Evolutionary conservation across 371 early-diverging fungal species (phyloP).

Genomic region (Umbelopsis sp.): DNA sequence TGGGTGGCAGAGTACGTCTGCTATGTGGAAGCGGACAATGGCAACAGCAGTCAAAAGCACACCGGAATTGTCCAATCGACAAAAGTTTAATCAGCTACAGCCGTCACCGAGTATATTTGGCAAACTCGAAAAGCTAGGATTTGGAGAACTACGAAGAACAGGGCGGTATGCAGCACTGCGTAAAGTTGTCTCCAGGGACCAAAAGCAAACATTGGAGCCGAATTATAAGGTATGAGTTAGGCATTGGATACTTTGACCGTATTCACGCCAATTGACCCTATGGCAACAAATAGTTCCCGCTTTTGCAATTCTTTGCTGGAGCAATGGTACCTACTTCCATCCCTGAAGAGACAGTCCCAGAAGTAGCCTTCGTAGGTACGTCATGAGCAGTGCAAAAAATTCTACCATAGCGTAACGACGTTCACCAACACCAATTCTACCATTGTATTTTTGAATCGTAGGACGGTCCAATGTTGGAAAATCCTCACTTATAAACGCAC

Average conservation of each 20-base stretch:
- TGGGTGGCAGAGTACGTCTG: background rate
- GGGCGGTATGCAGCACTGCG: conserved; percentile 35
- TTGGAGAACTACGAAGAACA: conserved; percentile 44
- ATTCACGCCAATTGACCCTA: no score
- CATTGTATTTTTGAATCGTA: conserved; percentile 17
- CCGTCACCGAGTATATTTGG: conserved; percentile 45
- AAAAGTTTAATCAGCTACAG: conserved; percentile 47
- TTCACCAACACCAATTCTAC: no score
- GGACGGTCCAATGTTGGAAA: conserved; percentile 85
- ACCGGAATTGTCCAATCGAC: conserved; percentile 42
- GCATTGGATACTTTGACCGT: background rate
- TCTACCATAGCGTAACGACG: no score
- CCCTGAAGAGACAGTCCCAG: conserved; percentile 60
- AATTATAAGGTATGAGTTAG: conserved; percentile 32
- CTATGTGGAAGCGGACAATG: background rate
- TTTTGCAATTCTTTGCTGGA: conserved; percentile 70
- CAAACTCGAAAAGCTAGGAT: conserved; percentile 47
- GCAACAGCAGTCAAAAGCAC: background rate
- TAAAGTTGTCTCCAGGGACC: conserved; percentile 21
- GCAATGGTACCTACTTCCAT: conserved; percentile 65
- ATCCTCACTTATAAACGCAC: conserved; percentile 72
- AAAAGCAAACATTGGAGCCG: conserved; percentile 31
- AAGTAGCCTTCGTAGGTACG: conserved; percentile 71
- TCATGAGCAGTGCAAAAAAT: no score
- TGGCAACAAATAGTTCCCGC: conserved; percentile 48